A percentile compares a stretch with the other conserved stretches of the same genome.
Evolutionary conservation across 2,329 filamentous ascomycete genomes (phyloP).

Genomic region (Shiraia sp.): DNA sequence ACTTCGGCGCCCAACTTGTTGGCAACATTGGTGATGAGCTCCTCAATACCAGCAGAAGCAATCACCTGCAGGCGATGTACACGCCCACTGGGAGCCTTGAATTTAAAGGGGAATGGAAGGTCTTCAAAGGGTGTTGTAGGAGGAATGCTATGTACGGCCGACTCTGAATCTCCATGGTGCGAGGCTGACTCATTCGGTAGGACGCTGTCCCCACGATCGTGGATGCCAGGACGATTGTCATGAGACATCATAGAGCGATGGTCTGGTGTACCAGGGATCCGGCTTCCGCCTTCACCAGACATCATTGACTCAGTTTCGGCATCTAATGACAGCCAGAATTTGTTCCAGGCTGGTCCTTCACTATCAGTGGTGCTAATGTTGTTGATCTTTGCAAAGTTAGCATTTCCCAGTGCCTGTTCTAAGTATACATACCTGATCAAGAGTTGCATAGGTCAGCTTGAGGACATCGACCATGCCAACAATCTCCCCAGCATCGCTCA

Average conservation of each 20-base stretch:
- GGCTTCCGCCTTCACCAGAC: conserved; percentile 84
- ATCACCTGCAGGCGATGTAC: conserved; percentile 89
- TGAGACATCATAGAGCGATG: conserved; percentile 81
- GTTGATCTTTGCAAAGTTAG: conserved; percentile 64
- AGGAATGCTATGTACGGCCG: conserved; percentile 65
- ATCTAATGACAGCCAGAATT: conserved; percentile 97
- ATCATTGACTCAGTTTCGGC: conserved; percentile 95
- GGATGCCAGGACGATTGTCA: conserved; percentile 62
- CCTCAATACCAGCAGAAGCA: conserved; percentile 76
- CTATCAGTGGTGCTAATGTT: conserved; percentile 86
- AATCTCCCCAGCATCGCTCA: conserved; percentile 96
- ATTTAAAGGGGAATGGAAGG: conserved; percentile 93
- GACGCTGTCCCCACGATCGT: conserved; percentile 80
- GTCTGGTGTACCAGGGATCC: conserved; percentile 66
- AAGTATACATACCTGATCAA: conserved; percentile 76
- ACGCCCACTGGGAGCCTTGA: conserved; percentile 93
- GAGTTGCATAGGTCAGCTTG: conserved; percentile 95
- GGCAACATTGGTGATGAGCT: conserved; percentile 76
- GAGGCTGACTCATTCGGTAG: conserved; percentile 94
- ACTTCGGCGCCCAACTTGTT: conserved; percentile 84
- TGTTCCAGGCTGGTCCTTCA: conserved; percentile 98
- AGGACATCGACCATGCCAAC: conserved; percentile 99
- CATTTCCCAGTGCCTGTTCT: neutral
- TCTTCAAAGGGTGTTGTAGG: conserved; percentile 62
- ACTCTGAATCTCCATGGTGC: conserved; percentile 78